Conservation (phyloP, 192 early-diverging fungal genomes). For the Coemansia pectinata region DNA sequence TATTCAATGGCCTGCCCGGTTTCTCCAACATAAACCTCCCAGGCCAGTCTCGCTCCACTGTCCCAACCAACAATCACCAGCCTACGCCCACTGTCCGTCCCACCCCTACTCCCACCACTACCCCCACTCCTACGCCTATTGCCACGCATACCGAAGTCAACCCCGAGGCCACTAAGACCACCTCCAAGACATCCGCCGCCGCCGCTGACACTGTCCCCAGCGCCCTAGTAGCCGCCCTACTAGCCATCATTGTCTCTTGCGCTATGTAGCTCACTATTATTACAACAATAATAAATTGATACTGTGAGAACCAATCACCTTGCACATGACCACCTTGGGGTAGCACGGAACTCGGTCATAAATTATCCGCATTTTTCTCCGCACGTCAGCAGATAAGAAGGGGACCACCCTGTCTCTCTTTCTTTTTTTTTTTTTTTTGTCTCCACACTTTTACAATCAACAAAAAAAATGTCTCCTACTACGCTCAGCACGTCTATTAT, state of each 20-base stretch:
- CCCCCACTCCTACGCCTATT: background rate
- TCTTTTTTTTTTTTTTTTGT: background rate
- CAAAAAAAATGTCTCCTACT: background rate
- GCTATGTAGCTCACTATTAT: background rate
- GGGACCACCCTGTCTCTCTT: background rate
- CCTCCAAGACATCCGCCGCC: background rate
- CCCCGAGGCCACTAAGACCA: background rate
- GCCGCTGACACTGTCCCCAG: background rate
- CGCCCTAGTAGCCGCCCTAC: background rate
- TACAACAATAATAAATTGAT: background rate
- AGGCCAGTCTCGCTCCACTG: conserved; percentile 3
- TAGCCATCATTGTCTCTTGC: background rate
- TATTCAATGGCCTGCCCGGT: background rate
- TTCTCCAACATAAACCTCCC: conserved; percentile 16
- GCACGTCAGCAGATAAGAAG: background rate
- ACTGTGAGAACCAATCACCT: background rate
- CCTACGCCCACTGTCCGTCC: background rate
- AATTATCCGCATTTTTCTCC: background rate
- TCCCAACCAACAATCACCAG: background rate
- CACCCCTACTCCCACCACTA: background rate
- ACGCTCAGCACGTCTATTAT: background rate
- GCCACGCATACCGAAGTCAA: background rate
- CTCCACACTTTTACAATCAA: background rate
- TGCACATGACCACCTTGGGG: background rate
- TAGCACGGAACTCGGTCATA: background rate